phyloP scores from a whole-genome alignment of 2,329 filamentous ascomycete species.

The Nemania diffusa region DNA sequence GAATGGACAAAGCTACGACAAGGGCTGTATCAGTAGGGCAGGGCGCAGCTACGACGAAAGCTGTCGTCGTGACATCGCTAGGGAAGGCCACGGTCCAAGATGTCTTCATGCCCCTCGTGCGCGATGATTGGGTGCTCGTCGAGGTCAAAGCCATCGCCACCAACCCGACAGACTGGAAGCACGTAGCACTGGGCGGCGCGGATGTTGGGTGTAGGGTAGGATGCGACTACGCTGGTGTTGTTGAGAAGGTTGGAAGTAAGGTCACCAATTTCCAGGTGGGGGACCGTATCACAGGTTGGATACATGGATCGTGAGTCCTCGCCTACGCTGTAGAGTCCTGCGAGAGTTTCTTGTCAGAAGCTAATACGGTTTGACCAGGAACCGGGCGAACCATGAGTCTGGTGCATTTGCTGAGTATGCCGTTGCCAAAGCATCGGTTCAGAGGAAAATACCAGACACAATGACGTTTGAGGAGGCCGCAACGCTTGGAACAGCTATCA shows the following conservation, averaged over 20 bases:
- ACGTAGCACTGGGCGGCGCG: slow-evolving; percentile 35
- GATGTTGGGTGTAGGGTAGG: slow-evolving; percentile 46
- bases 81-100: slow-evolving; percentile 14
- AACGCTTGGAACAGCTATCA: slow-evolving; percentile 53
- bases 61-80: neutral
- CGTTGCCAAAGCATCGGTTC: slow-evolving; percentile 53
- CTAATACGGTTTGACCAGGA: neutral
- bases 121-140: slow-evolving; percentile 47
- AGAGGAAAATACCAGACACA: slow-evolving; percentile 57
- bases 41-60: neutral
- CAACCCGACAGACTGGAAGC: slow-evolving; percentile 51
- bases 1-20: too few species aligned
- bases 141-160: slow-evolving; percentile 48
- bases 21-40: too few species aligned
- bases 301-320: slow-evolving; percentile 35
- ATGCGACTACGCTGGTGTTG: slow-evolving; percentile 59
- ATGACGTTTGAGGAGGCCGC: slow-evolving; percentile 59
- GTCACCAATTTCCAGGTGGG: slow-evolving; percentile 59
- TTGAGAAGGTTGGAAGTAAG: slow-evolving; percentile 57
- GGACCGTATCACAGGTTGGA: slow-evolving; percentile 56
- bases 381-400: slow-evolving; percentile 45
- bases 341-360: neutral
- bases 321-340: too few species aligned
- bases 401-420: slow-evolving; percentile 57
- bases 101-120: slow-evolving; percentile 35